Conservation (phyloP, 2,329 filamentous ascomycete genomes). For the Erysiphe pulchra region DNA sequence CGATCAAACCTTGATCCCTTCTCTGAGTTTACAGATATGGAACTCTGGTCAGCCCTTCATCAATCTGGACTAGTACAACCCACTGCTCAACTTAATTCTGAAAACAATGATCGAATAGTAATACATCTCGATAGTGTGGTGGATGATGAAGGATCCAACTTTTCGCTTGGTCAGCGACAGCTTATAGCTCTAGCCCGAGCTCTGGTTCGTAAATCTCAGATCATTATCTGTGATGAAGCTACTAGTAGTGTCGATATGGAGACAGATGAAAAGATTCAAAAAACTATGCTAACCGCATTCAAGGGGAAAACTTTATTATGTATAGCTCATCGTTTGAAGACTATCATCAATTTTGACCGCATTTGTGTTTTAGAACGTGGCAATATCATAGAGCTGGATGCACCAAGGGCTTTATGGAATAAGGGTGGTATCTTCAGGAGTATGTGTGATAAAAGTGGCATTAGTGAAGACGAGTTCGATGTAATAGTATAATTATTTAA, state of each 20-base stretch:
- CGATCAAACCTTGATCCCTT: constrained; percentile 63
- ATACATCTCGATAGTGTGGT: constrained; percentile 67
- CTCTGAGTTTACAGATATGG: constrained; percentile 48
- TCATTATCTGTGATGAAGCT: constrained; percentile 93
- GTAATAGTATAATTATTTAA: too few relatives aligned
- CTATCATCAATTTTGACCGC: constrained; percentile 80
- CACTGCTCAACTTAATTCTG: constrained; percentile 15
- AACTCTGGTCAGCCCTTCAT: constrained; percentile 52
- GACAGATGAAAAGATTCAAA: constrained; percentile 86
- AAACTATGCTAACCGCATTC: constrained; percentile 66
- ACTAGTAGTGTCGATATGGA: constrained; percentile 88
- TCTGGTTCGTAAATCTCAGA: constrained; percentile 62
- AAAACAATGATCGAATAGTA: constrained; percentile 19
- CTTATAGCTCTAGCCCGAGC: constrained; percentile 85
- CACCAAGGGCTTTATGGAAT: constrained; percentile 48
- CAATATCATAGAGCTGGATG: constrained; percentile 62
- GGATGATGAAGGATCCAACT: constrained; percentile 88
- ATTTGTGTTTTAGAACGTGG: constrained; percentile 94
- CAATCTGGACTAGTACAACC: constrained; percentile 45
- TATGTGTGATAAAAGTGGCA: constrained; percentile 40
- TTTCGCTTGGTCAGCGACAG: constrained; percentile 82
- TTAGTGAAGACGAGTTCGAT: constrained; percentile 7
- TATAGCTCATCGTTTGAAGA: constrained; percentile 77
- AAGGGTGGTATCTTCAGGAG: constrained; percentile 48
- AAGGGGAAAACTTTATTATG: constrained; percentile 68